A percentile compares a stretch with the other conserved stretches of the same genome.
These are phyloP conservation scores for Hyphopichia burtonii DNA, from an alignment of 1,139 yeast genomes.

Conservation along the genomic window DNA sequence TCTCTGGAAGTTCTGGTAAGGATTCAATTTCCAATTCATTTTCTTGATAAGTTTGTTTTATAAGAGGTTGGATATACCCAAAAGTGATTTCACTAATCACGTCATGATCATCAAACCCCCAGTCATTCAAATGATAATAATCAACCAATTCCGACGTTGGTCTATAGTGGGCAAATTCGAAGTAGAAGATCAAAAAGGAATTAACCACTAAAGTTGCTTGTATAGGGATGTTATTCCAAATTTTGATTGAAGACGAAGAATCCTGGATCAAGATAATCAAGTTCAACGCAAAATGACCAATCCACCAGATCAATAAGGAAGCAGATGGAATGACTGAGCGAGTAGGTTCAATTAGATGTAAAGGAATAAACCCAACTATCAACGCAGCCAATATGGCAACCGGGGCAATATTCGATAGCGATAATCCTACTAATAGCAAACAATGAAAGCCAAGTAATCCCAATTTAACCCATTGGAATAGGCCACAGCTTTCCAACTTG, in stretches of 20 bases:
- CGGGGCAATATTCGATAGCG: no score
- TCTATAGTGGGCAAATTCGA: slow-evolving; percentile 27
- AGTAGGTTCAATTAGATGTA: slow-evolving; percentile 4
- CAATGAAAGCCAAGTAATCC: no score
- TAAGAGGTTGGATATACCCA: slow-evolving; percentile 24
- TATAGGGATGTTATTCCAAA: slow-evolving; percentile 6
- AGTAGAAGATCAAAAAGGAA: slow-evolving; percentile 9
- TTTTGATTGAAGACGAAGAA: slow-evolving; percentile 18
- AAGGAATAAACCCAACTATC: slow-evolving; percentile 9
- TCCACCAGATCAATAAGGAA: slow-evolving; percentile 2
- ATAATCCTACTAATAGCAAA: no score
- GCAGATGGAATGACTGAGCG: slow-evolving; percentile 1
- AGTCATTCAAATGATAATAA: slow-evolving; percentile 31
- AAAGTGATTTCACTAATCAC: slow-evolving; percentile 22
- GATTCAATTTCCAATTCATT: slow-evolving; percentile 21
- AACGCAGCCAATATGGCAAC: slow-evolving; percentile 1
- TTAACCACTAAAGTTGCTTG: slow-evolving; percentile 14
- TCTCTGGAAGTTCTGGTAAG: slow-evolving; percentile 13
- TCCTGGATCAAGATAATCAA: slow-evolving; percentile 1
- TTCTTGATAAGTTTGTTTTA: slow-evolving; percentile 18
- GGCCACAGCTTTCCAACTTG: slow-evolving; percentile 12
- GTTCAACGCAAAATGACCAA: neutral
- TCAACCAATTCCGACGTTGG: slow-evolving; percentile 47
- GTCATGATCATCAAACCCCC: slow-evolving; percentile 19
- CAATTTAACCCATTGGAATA: neutral